A percentile compares a stretch with the other conserved stretches of the same genome.
Evolutionary conservation across 2,329 filamentous ascomycete species (phyloP).

Genomic region (Fusarium drepaniforme): DNA sequence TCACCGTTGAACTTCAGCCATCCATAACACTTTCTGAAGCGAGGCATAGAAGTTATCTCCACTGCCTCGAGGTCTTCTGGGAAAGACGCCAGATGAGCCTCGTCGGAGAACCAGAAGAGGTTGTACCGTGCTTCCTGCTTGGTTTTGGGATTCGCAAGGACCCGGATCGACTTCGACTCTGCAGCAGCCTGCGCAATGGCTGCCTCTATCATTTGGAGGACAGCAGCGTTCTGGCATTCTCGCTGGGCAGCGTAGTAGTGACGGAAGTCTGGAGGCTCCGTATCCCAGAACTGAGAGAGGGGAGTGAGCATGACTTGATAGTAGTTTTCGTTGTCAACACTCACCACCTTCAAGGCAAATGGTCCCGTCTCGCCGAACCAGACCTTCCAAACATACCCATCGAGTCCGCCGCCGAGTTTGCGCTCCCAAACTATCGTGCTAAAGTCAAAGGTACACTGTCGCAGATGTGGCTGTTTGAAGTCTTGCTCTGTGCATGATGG

Average conservation of each 20-base stretch:
- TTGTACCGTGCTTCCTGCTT: background rate
- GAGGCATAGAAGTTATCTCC: background rate
- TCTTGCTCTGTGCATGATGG: background rate
- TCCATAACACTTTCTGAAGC: background rate
- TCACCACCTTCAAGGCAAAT: conserved; percentile 7
- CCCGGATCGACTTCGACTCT: background rate
- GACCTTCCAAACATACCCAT: conserved; percentile 2
- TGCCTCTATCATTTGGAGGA: conserved; percentile 7
- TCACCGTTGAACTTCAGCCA: background rate
- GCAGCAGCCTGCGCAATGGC: background rate
- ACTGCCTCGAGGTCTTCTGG: background rate
- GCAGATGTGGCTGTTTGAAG: background rate
- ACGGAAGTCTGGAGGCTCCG: background rate
- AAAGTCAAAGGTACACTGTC: background rate
- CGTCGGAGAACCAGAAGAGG: background rate
- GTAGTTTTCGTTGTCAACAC: background rate
- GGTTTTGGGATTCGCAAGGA: background rate
- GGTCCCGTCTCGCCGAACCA: background rate
- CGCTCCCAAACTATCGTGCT: background rate
- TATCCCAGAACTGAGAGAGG: conserved; percentile 1
- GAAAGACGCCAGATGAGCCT: background rate
- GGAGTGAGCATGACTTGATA: background rate
- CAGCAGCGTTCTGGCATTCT: background rate
- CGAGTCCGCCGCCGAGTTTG: background rate
- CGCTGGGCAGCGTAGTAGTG: conserved; percentile 7